Conservation (phyloP, 805 yeast species). For the Metschnikowia bowlesiae region DNA sequence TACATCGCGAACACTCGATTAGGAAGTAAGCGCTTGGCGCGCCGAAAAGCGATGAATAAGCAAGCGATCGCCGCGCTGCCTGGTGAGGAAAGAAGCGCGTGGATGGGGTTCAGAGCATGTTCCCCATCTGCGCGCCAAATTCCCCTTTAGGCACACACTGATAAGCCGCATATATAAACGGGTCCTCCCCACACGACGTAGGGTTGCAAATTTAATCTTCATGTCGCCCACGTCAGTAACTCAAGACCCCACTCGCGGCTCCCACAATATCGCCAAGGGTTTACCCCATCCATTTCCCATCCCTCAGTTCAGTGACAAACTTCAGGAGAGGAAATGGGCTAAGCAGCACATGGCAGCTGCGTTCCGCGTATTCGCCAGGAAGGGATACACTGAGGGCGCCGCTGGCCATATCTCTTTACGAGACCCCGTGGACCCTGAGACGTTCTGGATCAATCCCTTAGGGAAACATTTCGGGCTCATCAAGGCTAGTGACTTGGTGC, state of each 20-base stretch:
- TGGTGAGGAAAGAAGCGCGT: no score
- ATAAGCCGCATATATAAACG: not conserved
- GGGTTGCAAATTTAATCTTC: not conserved
- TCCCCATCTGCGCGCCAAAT: not conserved
- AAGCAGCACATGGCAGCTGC: constrained; percentile 81
- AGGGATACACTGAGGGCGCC: constrained; percentile 68
- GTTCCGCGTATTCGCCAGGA: constrained; percentile 76
- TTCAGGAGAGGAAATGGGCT: constrained; percentile 50
- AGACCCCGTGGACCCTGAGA: constrained; percentile 74
- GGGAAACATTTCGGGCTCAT: constrained; percentile 62
- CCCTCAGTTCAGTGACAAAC: constrained; percentile 48
- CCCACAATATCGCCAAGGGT: constrained; percentile 58
- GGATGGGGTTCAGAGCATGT: no score
- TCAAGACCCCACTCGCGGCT: constrained; percentile 39
- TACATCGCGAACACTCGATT: not conserved
- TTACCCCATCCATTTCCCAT: constrained; percentile 46
- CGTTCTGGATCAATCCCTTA: constrained; percentile 88
- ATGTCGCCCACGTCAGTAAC: not conserved
- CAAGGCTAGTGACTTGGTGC: constrained; percentile 38
- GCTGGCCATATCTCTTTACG: constrained; percentile 86
- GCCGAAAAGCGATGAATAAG: no score
- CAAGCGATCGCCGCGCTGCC: no score
- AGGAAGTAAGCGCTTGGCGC: not conserved
- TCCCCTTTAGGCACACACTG: constrained; percentile 1
- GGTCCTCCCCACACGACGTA: not conserved